Base-by-base conservation (phyloP, 2,329 filamentous ascomycete genomes). In the Xylariaceae sp. region DNA sequence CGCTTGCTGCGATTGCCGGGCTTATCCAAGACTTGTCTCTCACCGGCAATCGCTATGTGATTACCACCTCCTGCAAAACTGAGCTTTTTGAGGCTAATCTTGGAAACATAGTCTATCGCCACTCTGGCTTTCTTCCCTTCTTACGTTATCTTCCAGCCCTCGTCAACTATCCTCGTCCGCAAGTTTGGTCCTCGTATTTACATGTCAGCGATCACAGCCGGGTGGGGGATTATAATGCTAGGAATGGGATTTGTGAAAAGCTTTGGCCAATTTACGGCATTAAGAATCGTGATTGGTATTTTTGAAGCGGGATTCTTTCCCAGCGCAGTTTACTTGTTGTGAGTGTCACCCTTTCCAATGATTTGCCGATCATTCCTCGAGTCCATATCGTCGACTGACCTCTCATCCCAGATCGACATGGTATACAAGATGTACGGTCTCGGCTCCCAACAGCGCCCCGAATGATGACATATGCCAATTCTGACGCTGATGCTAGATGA, bases 291-390 rank as follows among this genome's bases (percentile, higher is more conserved):
- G 1, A 74, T 87, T 12, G 86, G 86, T 47, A 59, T 85, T 2
- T 75, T 88, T 30, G 86, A 89, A 67, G 80, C 82, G n/a, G 82
- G 86, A 0, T 88, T 86, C 70, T 89, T 89, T 69, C 85, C 86
- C 0, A 80, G 81, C 50, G 85, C 80, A 49, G 84, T 87, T 0
- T 89, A 88, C 64, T 73, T 89, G 4, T 77, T 90, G n/a, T 85
- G 64, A 47, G 65, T n/a, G 29, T 9, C 29, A 51, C 31, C 8
- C 31, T 27, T 27, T 27, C 37, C 45, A 34, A 27, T 2, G 19
- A 8, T 2, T 35, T 9, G 32, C 19, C 19, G 4, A 26, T 11
- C 30, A 26, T 42, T n/a, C 31, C 19, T 27, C 7, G 11, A 37
- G 32, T 12, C 29, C 39, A 37, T 6, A 11, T n/a, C 3, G 11